These are phyloP conservation scores for Ceratocystis eucalypticola DNA, from an alignment of 2,329 filamentous ascomycete species.

Conservation along the genomic window DNA sequence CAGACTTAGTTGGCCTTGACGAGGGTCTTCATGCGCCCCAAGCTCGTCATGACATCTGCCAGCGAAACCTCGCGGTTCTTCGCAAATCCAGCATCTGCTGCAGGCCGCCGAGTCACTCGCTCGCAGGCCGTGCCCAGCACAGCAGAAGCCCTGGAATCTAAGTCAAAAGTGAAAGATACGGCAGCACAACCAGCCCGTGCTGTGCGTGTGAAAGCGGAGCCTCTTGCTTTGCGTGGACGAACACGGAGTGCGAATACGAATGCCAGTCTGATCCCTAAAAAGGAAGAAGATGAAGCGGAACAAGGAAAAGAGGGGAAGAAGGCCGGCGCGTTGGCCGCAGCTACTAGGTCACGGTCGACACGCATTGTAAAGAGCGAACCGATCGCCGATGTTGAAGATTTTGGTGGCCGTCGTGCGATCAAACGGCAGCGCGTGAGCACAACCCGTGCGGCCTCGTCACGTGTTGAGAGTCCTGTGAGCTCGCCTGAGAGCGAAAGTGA, in stretches of 20 bases:
- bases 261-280: not conserved
- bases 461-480: not conserved
- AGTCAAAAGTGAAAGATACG: not conserved
- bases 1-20: no score
- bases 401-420: slow-evolving; percentile 26
- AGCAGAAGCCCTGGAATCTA: not conserved
- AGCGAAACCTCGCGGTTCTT: slow-evolving; percentile 18
- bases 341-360: not conserved
- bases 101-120: slow-evolving; percentile 22
- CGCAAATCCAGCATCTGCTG: slow-evolving; percentile 2
- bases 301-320: not conserved
- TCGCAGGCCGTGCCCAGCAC: not conserved
- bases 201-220: not conserved
- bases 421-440: slow-evolving; percentile 36
- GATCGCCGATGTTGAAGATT: slow-evolving; percentile 46
- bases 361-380: slow-evolving; percentile 7
- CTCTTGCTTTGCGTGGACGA: not conserved
- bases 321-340: no score
- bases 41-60: slow-evolving; percentile 5
- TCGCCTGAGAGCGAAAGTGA: not conserved
- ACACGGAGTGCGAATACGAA: not conserved
- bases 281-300: not conserved
- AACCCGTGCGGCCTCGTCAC: not conserved
- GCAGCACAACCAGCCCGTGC: not conserved
- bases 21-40: not conserved